Base-by-base conservation (phyloP, 495 filamentous ascomycete species). In the Amniculicola lignicola region DNA sequence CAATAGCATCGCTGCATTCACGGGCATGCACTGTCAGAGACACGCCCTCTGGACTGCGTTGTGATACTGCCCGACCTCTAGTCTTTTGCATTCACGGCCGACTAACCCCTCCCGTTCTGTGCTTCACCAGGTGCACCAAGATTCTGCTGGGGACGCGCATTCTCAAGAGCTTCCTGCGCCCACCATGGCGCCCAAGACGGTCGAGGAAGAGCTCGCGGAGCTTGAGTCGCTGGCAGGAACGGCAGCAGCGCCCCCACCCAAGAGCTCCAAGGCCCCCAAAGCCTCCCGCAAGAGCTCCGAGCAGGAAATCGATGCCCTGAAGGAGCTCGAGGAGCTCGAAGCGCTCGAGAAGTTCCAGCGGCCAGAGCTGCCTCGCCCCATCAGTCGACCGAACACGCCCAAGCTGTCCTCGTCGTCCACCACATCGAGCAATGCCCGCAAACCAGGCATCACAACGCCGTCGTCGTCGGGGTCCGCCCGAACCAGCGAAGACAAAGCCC, bases 381-480 rank as follows among this genome's bases (percentile, higher is more conserved):
- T 75, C 48, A 86, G 83, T 48, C 82, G 92, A 29, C 86, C 92
- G 3, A 84, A 88, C 55, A 98, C 93, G 0, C 93, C 93, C 19
- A 63, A 63, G 29, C 82, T 88, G 36, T 68, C 87, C 44, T 85
- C 83, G 29, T 79, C 83, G 10, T 72, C 74, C 46, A 77, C 81
- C 54, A 74, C 76, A 18, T 70, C 73, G 37, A 77, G 75, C 45
- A 72, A 75, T 16, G 80, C 80, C 7, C 77, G 79, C 24, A 87
- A 83, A 47, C 74, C 79, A 33, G 77, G 80, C 37, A 73, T 74
- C 37, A 76, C 75, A 27, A 78, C 84, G 65, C 74, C 80, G 64
- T 72, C 82, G 63, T 68, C 79, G 40, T 77, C 63, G 3, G 65
- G 72, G 66, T 70, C 67, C 38, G 59, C 62, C 35, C 61, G 71